These are phyloP conservation scores for Xerocomus amazonicus DNA, from an alignment of 1,284 basidiomycete species.

Conservation along the genomic window DNA sequence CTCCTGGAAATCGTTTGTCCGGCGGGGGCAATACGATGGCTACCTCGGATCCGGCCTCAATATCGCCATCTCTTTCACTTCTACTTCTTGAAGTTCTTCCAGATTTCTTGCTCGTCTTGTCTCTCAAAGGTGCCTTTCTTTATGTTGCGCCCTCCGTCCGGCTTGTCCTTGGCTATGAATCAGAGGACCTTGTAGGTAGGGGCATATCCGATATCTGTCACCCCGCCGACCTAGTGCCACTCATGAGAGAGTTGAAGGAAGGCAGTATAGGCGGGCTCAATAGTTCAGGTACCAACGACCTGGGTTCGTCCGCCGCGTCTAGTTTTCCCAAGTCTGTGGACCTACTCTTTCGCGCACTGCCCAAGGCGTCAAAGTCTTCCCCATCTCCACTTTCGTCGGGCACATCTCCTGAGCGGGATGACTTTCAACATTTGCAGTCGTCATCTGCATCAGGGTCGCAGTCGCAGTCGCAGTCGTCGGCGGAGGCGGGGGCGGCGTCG, in stretches of 20 bases:
- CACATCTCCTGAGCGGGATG: neutral
- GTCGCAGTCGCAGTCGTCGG: constrained; percentile 7
- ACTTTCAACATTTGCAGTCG: neutral
- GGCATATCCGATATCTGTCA: constrained; percentile 80
- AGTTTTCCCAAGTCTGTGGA: constrained; percentile 50
- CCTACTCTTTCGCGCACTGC: constrained; percentile 72
- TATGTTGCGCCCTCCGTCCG: constrained; percentile 86
- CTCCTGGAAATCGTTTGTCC: constrained; percentile 15
- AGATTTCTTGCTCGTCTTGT: constrained; percentile 88
- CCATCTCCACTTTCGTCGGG: neutral
- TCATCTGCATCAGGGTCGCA: neutral
- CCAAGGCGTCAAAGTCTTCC: constrained; percentile 38
- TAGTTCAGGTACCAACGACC: constrained; percentile 14
- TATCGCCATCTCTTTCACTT: constrained; percentile 46
- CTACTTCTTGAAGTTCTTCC: constrained; percentile 66
- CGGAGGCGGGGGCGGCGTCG: no score
- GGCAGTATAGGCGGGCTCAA: constrained; percentile 41
- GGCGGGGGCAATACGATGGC: constrained; percentile 3
- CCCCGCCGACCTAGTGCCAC: constrained; percentile 84
- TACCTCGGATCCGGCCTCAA: constrained; percentile 36
- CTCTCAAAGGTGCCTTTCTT: constrained; percentile 89
- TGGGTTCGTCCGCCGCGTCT: constrained; percentile 7
- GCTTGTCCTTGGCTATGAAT: constrained; percentile 73
- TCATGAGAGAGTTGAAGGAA: constrained; percentile 93
- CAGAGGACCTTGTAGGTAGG: constrained; percentile 79